Evolutionary conservation across 306 rosid genomes (phyloP), one percentile per base, ranked within the genome.

Genomic region (Inga leiocalycina): DNA sequence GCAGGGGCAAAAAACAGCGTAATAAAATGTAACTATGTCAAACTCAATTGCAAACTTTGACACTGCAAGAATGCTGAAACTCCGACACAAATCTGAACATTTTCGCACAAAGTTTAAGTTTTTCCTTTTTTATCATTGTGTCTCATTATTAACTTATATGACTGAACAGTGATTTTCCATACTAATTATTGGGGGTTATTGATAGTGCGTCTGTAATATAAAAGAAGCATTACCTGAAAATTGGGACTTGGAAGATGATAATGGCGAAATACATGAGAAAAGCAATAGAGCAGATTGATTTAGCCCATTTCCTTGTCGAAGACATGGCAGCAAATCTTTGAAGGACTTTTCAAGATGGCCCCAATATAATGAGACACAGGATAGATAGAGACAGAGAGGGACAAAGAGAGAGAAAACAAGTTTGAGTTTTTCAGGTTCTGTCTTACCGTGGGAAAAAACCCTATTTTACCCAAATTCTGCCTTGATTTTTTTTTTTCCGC

Each of bases 231-330:
- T 86, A 93, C 98, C 98, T 93, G 95, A 93, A 95, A 87, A 95
- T 88, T 74, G 98, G 98, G 75, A 93, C 70, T 86, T 95, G 98
- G 77, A 90, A 84, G 82, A 95, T 78, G 88, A 95, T 89, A 85
- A 93, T 51, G 7, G 90, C 76, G 83, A 94, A 94, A 89, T 87
- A 92, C 6, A 76, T 75, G 24, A 62, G 79, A 73, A 90, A 94
- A 24, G 97, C 90, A 80, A 86, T 20, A 78, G 87, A 80, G 70
- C 90, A 86, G 41, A 93, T 86, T 76, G 79, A 76, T 71, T 34
- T 77, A 32, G 98, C 91, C 91, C 89, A 87, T 95, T 83, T 85
- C 85, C 67, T 92, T 22, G 97, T 87, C 80, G 97, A 93, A 82
- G 81, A 93, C 98, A 95, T 94, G 37, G 84, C 75, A 4, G 61